A percentile compares a stretch with the other conserved stretches of the same genome.
Conservation (phyloP, 2,329 filamentous ascomycete species). For the Pseudogymnoascus verrucosus region DNA sequence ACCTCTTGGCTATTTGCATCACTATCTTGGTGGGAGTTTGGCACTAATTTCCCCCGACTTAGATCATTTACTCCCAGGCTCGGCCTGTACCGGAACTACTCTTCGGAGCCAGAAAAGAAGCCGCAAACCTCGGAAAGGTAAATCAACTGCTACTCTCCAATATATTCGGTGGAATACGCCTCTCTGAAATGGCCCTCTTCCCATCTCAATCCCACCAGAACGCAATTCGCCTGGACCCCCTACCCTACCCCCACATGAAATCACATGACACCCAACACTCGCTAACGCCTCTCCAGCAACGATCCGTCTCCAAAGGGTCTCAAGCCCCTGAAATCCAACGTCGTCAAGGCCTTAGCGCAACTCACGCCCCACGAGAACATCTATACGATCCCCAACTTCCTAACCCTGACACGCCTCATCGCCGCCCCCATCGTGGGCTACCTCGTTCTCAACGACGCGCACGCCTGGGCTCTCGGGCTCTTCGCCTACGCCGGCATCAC, state of each 20-base stretch:
- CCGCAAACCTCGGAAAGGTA: background rate
- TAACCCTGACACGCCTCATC: constrained; percentile 78
- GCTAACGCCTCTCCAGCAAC: background rate
- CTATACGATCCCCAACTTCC: constrained; percentile 89
- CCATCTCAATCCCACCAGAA: background rate
- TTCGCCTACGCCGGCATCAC: constrained; percentile 89
- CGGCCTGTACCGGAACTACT: background rate
- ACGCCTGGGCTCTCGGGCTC: constrained; percentile 70
- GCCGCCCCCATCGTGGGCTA: constrained; percentile 84
- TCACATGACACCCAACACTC: background rate
- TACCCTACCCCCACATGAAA: background rate
- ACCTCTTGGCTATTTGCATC: background rate
- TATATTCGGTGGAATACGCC: background rate
- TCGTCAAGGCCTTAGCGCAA: constrained; percentile 23
- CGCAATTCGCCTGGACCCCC: background rate
- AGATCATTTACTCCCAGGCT: background rate
- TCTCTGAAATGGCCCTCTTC: background rate
- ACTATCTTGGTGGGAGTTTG: background rate
- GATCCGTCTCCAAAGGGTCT: background rate
- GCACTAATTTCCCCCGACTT: background rate
- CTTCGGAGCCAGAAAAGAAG: background rate
- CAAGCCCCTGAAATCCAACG: constrained; percentile 1
- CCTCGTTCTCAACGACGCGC: constrained; percentile 74
- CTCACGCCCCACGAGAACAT: constrained; percentile 70
- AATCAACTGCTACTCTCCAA: background rate